Conservation (phyloP, 202 grass and related monocot species). For the Sporobolus alterniflorus region DNA sequence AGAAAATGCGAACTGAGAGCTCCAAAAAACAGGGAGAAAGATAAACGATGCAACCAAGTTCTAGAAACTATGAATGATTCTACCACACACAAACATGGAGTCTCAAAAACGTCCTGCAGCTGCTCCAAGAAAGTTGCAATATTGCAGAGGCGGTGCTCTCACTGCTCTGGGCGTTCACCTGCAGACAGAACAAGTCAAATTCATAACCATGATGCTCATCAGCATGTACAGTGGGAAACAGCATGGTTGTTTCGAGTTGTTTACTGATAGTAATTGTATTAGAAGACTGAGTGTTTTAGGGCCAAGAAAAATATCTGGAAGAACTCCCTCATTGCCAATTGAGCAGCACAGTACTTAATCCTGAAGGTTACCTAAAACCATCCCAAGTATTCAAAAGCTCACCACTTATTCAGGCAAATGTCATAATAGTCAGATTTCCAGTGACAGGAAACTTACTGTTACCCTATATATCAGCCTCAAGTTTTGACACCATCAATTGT, state of each 20-base stretch:
- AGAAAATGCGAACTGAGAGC: constrained; percentile 16
- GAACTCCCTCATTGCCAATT: background rate
- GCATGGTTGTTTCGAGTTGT: background rate
- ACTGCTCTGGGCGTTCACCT: constrained; percentile 38
- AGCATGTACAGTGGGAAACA: background rate
- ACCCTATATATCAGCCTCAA: background rate
- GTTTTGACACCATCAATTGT: background rate
- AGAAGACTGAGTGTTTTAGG: background rate
- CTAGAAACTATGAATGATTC: constrained; percentile 31
- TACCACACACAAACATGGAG: constrained; percentile 38
- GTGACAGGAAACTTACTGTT: background rate
- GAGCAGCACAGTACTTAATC: background rate
- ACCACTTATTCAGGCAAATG: background rate
- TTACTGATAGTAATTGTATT: background rate
- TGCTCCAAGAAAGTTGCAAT: constrained; percentile 33
- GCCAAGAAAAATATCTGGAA: background rate
- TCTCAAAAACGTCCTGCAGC: constrained; percentile 28
- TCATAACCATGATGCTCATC: background rate
- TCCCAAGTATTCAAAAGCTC: background rate
- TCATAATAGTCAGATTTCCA: background rate
- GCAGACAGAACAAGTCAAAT: constrained; percentile 38
- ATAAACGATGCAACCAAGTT: constrained; percentile 31
- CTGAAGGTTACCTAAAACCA: background rate
- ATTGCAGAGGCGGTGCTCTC: constrained; percentile 20
- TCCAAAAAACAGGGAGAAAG: constrained; percentile 16